A percentile compares a stretch with the other conserved stretches of the same genome.
Evolutionary conservation across 306 rosid species (phyloP).

Genomic region (Aeschynomene evenia): DNA sequence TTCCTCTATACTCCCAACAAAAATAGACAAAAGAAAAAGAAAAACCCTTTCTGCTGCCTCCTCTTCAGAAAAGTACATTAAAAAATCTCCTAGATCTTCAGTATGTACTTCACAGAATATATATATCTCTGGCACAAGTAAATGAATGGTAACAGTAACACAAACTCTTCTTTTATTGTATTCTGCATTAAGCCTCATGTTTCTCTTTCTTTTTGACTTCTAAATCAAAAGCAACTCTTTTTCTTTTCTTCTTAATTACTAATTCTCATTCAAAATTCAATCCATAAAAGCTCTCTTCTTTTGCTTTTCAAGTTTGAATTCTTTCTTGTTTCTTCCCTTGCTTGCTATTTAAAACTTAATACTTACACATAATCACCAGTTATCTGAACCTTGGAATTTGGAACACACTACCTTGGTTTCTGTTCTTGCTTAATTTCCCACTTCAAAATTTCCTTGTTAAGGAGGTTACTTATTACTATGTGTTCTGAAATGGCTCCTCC

Average conservation of each 20-base stretch:
- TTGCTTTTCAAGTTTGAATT: slow-evolving; percentile 21
- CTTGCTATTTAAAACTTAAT: not conserved
- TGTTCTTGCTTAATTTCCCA: no score
- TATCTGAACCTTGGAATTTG: slow-evolving; percentile 8
- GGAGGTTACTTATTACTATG: slow-evolving; percentile 34
- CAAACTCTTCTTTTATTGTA: slow-evolving; percentile 36
- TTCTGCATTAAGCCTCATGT: slow-evolving; percentile 1
- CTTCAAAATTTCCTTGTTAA: not conserved
- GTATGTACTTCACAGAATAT: not conserved
- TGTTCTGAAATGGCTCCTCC: slow-evolving; percentile 63
- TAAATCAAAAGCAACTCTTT: slow-evolving; percentile 20
- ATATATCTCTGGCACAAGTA: not conserved
- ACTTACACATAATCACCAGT: not conserved
- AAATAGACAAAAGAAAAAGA: slow-evolving; percentile 14
- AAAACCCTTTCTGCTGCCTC: slow-evolving; percentile 25
- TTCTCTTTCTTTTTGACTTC: slow-evolving; percentile 44
- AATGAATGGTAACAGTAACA: slow-evolving; percentile 32
- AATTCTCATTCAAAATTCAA: slow-evolving; percentile 3
- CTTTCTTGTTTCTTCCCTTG: no score
- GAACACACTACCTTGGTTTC: not conserved
- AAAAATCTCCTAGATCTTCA: slow-evolving; percentile 21
- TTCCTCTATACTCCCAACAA: slow-evolving; percentile 25
- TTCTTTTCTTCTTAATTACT: no score
- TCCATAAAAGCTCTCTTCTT: slow-evolving; percentile 18
- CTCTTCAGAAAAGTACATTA: slow-evolving; percentile 8